A percentile compares a stretch with the other conserved stretches of the same genome.
Evolutionary conservation across 2,329 filamentous ascomycete genomes (phyloP).

Genomic region (Aschersonia sp.): DNA sequence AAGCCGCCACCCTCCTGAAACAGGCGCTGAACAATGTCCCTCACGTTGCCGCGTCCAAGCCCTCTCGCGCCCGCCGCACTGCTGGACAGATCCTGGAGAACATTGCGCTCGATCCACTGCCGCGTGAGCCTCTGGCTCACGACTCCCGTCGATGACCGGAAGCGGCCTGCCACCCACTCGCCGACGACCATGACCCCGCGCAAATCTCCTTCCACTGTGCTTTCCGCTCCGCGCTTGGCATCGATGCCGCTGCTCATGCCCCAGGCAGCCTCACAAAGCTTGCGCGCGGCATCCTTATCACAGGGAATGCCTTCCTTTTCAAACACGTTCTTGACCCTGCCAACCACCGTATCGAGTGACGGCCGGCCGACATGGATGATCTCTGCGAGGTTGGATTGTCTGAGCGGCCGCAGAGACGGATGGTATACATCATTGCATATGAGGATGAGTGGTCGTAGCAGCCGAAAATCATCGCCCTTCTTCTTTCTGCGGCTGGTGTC

Average conservation of each 20-base stretch:
- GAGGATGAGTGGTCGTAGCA: constrained; percentile 77
- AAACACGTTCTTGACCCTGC: constrained; percentile 70
- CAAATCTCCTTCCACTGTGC: constrained; percentile 57
- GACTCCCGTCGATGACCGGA: constrained; percentile 34
- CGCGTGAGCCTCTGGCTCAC: constrained; percentile 43
- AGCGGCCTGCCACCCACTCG: constrained; percentile 69
- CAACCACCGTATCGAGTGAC: constrained; percentile 70
- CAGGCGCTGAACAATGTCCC: constrained; percentile 64
- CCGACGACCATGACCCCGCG: constrained; percentile 75
- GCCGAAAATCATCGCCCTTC: constrained; percentile 74
- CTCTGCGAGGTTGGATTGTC: constrained; percentile 76
- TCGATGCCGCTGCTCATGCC: constrained; percentile 62
- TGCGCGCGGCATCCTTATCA: constrained; percentile 78
- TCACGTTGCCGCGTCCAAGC: constrained; percentile 54
- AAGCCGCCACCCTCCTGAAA: constrained; percentile 72
- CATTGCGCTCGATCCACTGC: constrained; percentile 62
- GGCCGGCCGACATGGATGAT: constrained; percentile 87
- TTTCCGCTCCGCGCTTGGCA: constrained; percentile 51
- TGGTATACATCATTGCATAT: constrained; percentile 98
- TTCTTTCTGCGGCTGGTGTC: constrained; percentile 36
- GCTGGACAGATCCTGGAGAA: constrained; percentile 52
- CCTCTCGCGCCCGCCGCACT: constrained; percentile 60
- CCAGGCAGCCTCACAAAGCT: constrained; percentile 72
- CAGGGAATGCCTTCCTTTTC: constrained; percentile 78
- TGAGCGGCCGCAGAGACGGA: constrained; percentile 68